A percentile compares a stretch with the other conserved stretches of the same genome.
Conservation (phyloP, 768 basidiomycete species). For the Mycena sanguinolenta region DNA sequence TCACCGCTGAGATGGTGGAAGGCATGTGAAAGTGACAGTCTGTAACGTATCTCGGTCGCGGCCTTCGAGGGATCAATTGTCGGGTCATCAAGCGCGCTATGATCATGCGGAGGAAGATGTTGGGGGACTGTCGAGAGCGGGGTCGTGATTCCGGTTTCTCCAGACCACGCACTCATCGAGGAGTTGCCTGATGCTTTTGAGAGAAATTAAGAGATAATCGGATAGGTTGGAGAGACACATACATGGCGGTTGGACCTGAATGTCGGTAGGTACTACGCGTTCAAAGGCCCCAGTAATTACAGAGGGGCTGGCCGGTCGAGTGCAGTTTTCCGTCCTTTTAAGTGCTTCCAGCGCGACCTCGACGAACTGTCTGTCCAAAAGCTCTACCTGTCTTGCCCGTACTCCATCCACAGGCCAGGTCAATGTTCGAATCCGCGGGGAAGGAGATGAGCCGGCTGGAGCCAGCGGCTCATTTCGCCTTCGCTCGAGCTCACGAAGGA, state of each 20-base stretch:
- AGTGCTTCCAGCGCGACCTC: conserved; percentile 63
- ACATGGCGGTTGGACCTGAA: conserved; percentile 15
- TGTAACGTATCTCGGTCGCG: conserved; percentile 60
- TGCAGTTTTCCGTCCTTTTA: conserved; percentile 38
- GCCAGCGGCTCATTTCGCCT: not conserved
- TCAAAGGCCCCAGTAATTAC: not conserved
- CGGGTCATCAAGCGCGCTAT: conserved; percentile 14
- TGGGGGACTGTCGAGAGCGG: not conserved
- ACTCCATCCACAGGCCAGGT: conserved; percentile 32
- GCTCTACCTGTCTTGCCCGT: conserved; percentile 37
- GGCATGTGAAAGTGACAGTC: conserved; percentile 61
- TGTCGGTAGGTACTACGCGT: not conserved
- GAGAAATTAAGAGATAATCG: not conserved
- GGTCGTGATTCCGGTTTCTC: conserved; percentile 5
- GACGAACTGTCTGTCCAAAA: conserved; percentile 58
- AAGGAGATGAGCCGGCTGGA: conserved; percentile 3
- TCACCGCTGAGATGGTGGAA: conserved; percentile 41
- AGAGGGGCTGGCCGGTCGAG: not conserved
- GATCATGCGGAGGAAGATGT: not conserved
- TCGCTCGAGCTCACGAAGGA: conserved; percentile 24
- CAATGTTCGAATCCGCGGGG: conserved; percentile 20
- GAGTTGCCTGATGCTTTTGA: not conserved
- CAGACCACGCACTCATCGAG: conserved; percentile 1
- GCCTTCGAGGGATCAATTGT: conserved; percentile 19
- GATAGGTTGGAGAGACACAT: not conserved